Conservation (phyloP, 495 filamentous ascomycete species). For the Penicillium diatomitis region DNA sequence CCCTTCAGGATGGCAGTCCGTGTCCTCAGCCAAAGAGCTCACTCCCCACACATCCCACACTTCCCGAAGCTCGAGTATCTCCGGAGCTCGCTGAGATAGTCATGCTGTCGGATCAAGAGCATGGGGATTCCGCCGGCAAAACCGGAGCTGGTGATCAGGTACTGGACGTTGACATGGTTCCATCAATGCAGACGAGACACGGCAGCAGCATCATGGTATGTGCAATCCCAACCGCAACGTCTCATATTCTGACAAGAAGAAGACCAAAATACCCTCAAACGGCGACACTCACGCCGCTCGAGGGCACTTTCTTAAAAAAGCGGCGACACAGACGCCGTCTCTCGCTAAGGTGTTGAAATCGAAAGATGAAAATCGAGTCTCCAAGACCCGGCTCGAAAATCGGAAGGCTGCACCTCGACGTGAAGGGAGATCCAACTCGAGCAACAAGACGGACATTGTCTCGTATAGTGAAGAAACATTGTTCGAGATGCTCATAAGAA, state of each 20-base stretch:
- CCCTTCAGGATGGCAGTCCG: not conserved
- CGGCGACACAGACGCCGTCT: not conserved
- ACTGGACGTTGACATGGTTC: not conserved
- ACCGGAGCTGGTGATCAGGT: not conserved
- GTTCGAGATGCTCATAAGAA: conserved; percentile 29
- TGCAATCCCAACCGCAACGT: not conserved
- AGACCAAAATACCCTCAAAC: not conserved
- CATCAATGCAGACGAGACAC: not conserved
- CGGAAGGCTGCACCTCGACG: conserved; percentile 2
- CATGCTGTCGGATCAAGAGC: not conserved
- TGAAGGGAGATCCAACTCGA: not conserved
- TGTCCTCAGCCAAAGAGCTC: not conserved
- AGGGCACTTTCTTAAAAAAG: not conserved
- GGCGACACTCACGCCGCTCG: not conserved
- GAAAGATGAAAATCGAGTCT: conserved; percentile 3
- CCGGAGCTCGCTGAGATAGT: not conserved
- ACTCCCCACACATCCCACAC: not conserved
- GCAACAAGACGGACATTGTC: not conserved
- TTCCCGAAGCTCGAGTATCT: not conserved
- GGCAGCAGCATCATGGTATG: not conserved
- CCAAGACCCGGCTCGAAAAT: conserved; percentile 11
- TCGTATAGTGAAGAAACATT: conserved; percentile 25
- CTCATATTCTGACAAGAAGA: not conserved
- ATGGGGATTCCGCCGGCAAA: not conserved
- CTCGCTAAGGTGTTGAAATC: not conserved